These are phyloP conservation scores for Yamadazyma songkhlaensis DNA, from an alignment of 1,139 yeast genomes.

Conservation along the genomic window DNA sequence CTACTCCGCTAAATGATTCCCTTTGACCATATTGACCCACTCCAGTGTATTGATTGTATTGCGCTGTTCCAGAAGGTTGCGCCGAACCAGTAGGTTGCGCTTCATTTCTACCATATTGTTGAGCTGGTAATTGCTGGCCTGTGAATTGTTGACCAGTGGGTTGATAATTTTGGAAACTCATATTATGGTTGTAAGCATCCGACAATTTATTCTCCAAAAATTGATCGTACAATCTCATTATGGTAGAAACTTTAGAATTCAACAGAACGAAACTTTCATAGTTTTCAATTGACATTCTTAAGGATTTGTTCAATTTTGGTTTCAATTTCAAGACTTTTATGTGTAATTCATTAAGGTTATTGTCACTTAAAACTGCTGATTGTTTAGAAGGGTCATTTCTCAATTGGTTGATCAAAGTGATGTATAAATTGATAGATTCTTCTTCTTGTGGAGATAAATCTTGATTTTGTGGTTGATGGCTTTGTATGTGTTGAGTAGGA, in stretches of 20 bases:
- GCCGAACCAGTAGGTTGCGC: background rate
- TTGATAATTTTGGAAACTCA: constrained; percentile 1
- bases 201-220: constrained; percentile 67
- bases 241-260: constrained; percentile 79
- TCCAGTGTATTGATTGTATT: too few species aligned
- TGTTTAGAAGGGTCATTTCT: constrained; percentile 46
- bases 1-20: background rate
- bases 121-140: background rate
- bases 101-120: background rate
- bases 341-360: constrained; percentile 61
- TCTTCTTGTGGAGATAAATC: constrained; percentile 60
- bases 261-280: constrained; percentile 72
- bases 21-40: too few species aligned
- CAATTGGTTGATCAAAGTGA: constrained; percentile 59
- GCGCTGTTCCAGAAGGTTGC: too few species aligned
- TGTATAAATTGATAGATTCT: constrained; percentile 65
- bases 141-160: constrained; percentile 1
- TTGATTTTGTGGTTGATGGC: constrained; percentile 11
- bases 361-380: constrained; percentile 59
- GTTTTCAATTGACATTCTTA: constrained; percentile 61
- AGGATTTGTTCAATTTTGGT: constrained; percentile 70
- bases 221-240: constrained; percentile 74
- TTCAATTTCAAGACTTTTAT: constrained; percentile 62
- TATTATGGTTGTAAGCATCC: constrained; percentile 35
- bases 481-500: constrained; percentile 13